Evolutionary conservation across 129 eudicot species (phyloP), one percentile per base, ranked within the genome.

Genomic region (Solidago caesia): DNA sequence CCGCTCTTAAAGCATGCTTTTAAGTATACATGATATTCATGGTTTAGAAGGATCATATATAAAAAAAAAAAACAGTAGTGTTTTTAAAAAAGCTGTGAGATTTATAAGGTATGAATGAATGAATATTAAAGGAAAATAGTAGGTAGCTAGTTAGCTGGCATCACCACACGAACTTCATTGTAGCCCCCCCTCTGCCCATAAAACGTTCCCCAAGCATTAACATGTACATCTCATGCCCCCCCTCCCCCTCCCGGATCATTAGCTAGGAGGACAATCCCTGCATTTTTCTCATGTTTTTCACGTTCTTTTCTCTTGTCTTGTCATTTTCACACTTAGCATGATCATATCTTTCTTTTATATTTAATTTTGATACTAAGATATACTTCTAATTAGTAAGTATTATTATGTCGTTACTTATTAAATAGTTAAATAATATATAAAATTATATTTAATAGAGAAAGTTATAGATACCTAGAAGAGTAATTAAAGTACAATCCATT

Each of bases 271-370:
- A 21, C 21, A 33, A 33, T 33, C 44, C 49, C 48, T 70, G 60
- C 48, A 5, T 60, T 64, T 44, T 8, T 49, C 63, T 64, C 63
- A 77, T 77, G 81, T 70, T 60, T 77, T 66, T 75, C 79, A 75
- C 79, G 45, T 75, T 75, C 66, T 53, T 74, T 75, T 21, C 21
- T 21, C 0, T 75, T 59, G 26, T 72, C 8, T 44, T 25, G 21
- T 57, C 76, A 72, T 41, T 56, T 57, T 56, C 75, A 55, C 42
- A 56, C 51, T 69, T 51, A 27, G 21, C 0, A 21, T 21, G 21
- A 21, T 21, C 21, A 21, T 21, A 21, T 21, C 21, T 21, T 21
- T 21, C 21, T 21, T 21, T 21, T 21, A 21, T 21, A 21, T 21
- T 21, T 21, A 21, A 21, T 21, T 21, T 21, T 21, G 21, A 21